Evolutionary conservation across 768 basidiomycete species (phyloP).

Genomic region (Astraeus odoratus): DNA sequence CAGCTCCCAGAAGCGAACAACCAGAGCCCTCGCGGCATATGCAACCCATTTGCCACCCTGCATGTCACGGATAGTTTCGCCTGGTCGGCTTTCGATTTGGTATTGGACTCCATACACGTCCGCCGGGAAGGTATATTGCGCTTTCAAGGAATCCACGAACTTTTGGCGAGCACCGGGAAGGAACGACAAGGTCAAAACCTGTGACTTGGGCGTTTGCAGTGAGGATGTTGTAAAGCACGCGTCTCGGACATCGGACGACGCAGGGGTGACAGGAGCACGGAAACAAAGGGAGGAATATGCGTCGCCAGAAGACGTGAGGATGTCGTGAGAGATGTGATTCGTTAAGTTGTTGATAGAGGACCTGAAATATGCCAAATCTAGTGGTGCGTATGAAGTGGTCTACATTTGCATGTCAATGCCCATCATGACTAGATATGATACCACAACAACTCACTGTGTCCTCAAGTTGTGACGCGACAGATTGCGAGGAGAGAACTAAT

Average conservation of each 20-base stretch:
- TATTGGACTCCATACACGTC: conserved; percentile 42
- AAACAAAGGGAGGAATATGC: conserved; percentile 51
- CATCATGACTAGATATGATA: background rate
- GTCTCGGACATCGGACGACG: conserved; percentile 11
- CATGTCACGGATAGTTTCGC: conserved; percentile 60
- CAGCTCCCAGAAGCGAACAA: conserved; percentile 79
- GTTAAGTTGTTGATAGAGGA: conserved; percentile 43
- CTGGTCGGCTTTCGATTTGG: conserved; percentile 40
- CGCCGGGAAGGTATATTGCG: conserved; percentile 20
- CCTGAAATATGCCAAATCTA: conserved; percentile 36
- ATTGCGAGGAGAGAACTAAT: conserved; percentile 52
- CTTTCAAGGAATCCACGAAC: conserved; percentile 37
- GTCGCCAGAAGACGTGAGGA: conserved; percentile 36
- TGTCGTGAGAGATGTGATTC: conserved; percentile 35
- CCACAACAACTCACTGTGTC: conserved; percentile 25
- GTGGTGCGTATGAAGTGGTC: conserved; percentile 25
- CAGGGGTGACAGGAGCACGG: conserved; percentile 19
- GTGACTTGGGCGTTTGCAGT: conserved; percentile 28
- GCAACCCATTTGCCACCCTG: conserved; percentile 83
- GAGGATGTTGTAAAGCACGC: conserved; percentile 37
- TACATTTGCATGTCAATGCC: conserved; percentile 12
- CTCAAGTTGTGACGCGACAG: conserved; percentile 23
- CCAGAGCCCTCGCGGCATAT: conserved; percentile 71
- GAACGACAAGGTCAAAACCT: conserved; percentile 47
- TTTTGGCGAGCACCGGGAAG: conserved; percentile 42